phyloP scores from a whole-genome alignment of 2,329 filamentous ascomycete species.

The Teratosphaeria destructans region DNA sequence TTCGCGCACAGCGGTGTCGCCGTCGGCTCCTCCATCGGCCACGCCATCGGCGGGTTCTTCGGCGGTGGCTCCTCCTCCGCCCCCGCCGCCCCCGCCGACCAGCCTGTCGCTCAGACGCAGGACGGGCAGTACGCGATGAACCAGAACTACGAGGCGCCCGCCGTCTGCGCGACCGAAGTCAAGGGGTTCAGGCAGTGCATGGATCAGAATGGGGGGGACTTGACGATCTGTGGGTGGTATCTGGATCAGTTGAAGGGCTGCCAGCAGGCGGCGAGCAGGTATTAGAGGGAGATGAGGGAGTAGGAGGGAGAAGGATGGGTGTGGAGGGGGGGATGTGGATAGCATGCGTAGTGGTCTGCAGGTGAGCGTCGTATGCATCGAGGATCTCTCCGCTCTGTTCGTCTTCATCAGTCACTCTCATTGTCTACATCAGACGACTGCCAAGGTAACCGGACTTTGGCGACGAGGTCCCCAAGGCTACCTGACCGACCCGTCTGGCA shows the following conservation, averaged over 20 bases:
- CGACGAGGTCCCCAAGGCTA: too few species aligned
- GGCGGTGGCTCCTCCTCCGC: slow-evolving; percentile 54
- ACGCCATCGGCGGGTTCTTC: slow-evolving; percentile 87
- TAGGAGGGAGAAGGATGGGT: not conserved
- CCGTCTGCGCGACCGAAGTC: slow-evolving; percentile 62
- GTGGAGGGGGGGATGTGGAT: not conserved
- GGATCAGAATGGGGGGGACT: slow-evolving; percentile 86
- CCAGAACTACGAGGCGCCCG: slow-evolving; percentile 31
- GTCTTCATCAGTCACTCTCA: too few species aligned
- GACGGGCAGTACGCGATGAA: slow-evolving; percentile 23
- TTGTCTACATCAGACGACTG: too few species aligned
- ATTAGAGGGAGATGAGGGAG: slow-evolving; percentile 26
- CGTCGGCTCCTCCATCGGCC: slow-evolving; percentile 87
- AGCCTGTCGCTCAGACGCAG: slow-evolving; percentile 14
- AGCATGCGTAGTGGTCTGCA: not conserved
- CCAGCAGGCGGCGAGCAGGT: slow-evolving; percentile 37
- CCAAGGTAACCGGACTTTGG: too few species aligned
- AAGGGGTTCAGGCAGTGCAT: slow-evolving; percentile 89
- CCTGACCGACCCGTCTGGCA: too few species aligned
- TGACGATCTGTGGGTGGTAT: slow-evolving; percentile 97
- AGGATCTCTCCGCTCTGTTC: not conserved
- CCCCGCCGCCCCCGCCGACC: slow-evolving; percentile 30
- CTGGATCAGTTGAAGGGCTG: slow-evolving; percentile 68
- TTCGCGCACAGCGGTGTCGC: slow-evolving; percentile 67
- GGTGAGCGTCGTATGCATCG: not conserved